Percentiles rank a stretch among this genome's conserved stretches.
Evolutionary conservation across 306 rosid species (phyloP).

Genomic region (Pyrus betulifolia): DNA sequence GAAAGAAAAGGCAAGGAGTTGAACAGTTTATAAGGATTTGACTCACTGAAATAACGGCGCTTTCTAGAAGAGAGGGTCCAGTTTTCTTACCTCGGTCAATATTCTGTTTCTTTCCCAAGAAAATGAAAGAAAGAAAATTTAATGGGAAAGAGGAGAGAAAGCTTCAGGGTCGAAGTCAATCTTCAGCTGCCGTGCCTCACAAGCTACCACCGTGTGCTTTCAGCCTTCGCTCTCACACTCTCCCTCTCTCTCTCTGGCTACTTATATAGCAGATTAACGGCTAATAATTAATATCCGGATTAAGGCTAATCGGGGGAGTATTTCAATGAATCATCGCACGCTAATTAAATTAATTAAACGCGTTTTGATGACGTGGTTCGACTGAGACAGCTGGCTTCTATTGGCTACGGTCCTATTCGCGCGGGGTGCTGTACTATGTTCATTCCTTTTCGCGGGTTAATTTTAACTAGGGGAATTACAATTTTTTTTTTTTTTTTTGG

Average conservation of each 20-base stretch:
- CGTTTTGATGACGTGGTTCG: neutral
- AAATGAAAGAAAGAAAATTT: neutral
- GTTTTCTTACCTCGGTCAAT: neutral
- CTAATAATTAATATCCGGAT: neutral
- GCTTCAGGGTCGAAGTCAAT: neutral
- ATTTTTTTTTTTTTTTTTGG: no score
- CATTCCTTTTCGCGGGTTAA: neutral
- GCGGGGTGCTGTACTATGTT: neutral
- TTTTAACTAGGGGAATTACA: no score
- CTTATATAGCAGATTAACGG: neutral
- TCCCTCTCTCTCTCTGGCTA: neutral
- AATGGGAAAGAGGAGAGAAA: neutral
- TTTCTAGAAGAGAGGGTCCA: neutral
- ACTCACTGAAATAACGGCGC: neutral
- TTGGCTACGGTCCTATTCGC: neutral
- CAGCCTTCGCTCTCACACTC: conserved; percentile 1
- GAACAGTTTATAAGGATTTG: neutral
- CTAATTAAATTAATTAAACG: neutral
- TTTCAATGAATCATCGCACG: neutral
- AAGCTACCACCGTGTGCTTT: conserved; percentile 4
- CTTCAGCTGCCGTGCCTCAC: neutral
- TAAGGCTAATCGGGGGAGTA: neutral
- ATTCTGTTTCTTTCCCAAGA: conserved; percentile 16
- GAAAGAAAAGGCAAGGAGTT: neutral
- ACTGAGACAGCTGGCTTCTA: neutral